phyloP scores from a whole-genome alignment of 2,329 filamentous ascomycete genomes.

The Hymenoscyphus occultus region DNA sequence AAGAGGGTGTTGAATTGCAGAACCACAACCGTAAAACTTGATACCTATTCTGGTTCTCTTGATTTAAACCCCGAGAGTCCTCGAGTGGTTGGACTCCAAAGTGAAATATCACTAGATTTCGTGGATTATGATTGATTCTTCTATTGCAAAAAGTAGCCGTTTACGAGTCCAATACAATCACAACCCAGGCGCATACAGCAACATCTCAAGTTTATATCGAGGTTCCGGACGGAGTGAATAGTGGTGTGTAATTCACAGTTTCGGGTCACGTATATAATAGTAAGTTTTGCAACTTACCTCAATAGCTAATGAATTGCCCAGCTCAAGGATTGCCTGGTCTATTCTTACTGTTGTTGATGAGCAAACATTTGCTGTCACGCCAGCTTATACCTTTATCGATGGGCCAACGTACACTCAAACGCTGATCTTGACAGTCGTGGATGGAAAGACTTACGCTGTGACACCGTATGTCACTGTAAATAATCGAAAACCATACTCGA shows the following conservation, averaged over 20 bases:
- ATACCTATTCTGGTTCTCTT: background rate
- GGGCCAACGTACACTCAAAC: constrained; percentile 12
- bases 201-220: background rate
- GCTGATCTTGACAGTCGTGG: constrained; percentile 10
- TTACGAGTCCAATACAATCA: background rate
- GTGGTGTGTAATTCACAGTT: background rate
- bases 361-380: constrained; percentile 11
- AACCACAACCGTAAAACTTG: background rate
- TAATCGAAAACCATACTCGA: constrained; percentile 13
- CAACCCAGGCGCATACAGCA: background rate
- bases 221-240: background rate
- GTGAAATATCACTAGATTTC: background rate
- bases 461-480: constrained; percentile 17
- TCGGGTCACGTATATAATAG: too few relatives aligned
- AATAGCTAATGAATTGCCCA: constrained; percentile 4
- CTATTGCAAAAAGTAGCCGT: background rate
- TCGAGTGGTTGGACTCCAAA: background rate
- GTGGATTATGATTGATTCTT: background rate
- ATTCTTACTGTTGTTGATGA: background rate
- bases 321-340: constrained; percentile 12
- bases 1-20: too few relatives aligned
- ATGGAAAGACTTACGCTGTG: constrained; percentile 12
- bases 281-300: background rate
- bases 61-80: background rate
- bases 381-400: constrained; percentile 12